These are phyloP conservation scores for Linnemannia exigua DNA, from an alignment of 192 early-diverging fungal genomes.

Conservation along the genomic window DNA sequence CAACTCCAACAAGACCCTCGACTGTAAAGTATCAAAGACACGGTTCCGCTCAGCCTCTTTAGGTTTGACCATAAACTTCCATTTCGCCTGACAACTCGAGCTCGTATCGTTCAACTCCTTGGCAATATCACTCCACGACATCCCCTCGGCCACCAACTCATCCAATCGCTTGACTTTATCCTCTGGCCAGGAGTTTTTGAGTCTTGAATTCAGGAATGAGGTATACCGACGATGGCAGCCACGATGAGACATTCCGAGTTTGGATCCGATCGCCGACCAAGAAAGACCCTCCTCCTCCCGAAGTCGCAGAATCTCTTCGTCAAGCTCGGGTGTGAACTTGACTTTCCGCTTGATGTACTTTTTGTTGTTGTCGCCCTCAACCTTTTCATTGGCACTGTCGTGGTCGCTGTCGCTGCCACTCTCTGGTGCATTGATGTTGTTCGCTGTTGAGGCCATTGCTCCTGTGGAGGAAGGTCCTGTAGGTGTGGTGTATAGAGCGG, in stretches of 20 bases:
- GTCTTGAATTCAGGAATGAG: constrained; percentile 5
- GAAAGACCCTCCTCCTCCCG: constrained; percentile 1
- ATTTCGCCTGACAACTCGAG: constrained; percentile 35
- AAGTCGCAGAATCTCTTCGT: constrained; percentile 22
- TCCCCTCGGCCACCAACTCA: constrained; percentile 26
- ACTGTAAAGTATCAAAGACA: constrained; percentile 41
- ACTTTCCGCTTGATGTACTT: constrained; percentile 10
- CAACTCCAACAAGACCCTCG: constrained; percentile 32
- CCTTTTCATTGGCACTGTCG: too few relatives aligned
- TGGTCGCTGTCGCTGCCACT: neutral
- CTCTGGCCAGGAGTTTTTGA: constrained; percentile 20
- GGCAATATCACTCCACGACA: constrained; percentile 34
- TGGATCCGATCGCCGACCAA: constrained; percentile 37
- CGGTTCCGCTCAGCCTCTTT: constrained; percentile 24
- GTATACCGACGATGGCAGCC: constrained; percentile 46
- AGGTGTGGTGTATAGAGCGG: neutral
- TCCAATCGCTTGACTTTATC: constrained; percentile 9
- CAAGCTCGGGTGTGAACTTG: constrained; percentile 39
- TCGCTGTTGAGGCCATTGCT: neutral
- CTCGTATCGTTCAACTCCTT: neutral
- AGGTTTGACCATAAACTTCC: constrained; percentile 22
- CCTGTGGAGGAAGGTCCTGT: neutral
- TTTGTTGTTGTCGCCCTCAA: neutral
- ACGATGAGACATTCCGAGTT: constrained; percentile 20
- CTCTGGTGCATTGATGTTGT: neutral